Base-by-base conservation (phyloP, 1,284 basidiomycete species). In the Cutaneotrichosporon sp. region DNA sequence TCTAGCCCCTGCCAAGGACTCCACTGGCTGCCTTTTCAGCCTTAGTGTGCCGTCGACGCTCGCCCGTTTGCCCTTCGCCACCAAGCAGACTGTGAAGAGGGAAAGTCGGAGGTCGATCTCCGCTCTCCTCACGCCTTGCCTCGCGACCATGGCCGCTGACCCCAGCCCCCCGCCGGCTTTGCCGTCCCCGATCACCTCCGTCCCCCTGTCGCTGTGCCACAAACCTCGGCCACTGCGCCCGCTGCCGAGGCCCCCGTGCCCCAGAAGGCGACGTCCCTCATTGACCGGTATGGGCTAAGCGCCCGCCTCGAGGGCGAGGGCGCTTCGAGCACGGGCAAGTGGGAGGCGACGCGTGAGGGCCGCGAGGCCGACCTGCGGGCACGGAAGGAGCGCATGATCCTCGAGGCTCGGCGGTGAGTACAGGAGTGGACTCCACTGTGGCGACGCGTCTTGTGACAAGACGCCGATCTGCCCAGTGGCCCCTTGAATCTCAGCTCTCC, bases 331-430 rank as follows among this genome's bases (percentile, higher is more conserved):
- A 49, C 59, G 24, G 67, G 63, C 14, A 73, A 71, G 53, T 79
- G 77, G 77, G 75, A 73, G 54, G 74, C 72, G 58, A 72, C 71
- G 42, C 73, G 69, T 56, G 77, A 77, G 61, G 70, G 66, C 57
- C 64, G 77, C 52, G 77, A 79, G 67, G 38, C 56, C 20, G 74
- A 71, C 10, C 58, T 79, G 63, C 69, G 67, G 59, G 70, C 75
- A 59, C 64, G 77, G 55, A 78, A 79, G 62, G 77, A 78, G 66
- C 63, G 69, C 60, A 76, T 79, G 74, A 71, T 78, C 25, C 64
- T 78, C 33, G 76, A 78, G 58, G 77, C 77, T 13, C 69, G 76
- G 54, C 60, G 69, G 72, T 76, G 68, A 66, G 73, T 73, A n/a
- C n/a, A n/a, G n/a, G n/a, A n/a, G n/a, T n/a, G n/a, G n/a, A n/a